A percentile compares a stretch with the other conserved stretches of the same genome.
phyloP scores from a whole-genome alignment of 2,329 filamentous ascomycete species.

The Sporothrix phasma region DNA sequence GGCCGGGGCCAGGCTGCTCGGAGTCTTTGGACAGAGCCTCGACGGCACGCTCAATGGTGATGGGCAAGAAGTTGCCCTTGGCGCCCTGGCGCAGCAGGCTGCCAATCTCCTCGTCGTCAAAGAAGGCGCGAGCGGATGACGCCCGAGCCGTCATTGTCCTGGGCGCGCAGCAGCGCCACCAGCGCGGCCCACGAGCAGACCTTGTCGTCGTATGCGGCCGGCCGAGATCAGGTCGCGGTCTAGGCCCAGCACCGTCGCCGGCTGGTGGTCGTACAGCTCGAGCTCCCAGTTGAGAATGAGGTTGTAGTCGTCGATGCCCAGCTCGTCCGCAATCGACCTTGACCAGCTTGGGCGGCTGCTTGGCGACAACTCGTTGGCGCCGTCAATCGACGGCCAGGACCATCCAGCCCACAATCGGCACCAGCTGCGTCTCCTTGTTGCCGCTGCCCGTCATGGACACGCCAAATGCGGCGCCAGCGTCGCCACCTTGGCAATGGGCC shows the following conservation, averaged over 20 bases:
- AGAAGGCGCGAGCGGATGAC: constrained; percentile 81
- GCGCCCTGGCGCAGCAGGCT: constrained; percentile 85
- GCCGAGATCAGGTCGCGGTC: constrained; percentile 93
- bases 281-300: constrained; percentile 93
- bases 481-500: constrained; percentile 85
- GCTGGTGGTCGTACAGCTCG: constrained; percentile 85
- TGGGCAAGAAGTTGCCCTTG: constrained; percentile 75
- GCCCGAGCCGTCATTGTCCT: constrained; percentile 46
- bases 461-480: constrained; percentile 88
- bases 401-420: constrained; percentile 86
- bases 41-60: constrained; percentile 69
- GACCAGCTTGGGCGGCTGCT: constrained; percentile 78
- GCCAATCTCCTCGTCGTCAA: constrained; percentile 95
- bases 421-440: constrained; percentile 88
- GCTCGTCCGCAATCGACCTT: constrained; percentile 67
- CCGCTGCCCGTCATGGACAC: constrained; percentile 55
- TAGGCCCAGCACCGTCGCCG: constrained; percentile 71
- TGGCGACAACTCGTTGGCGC: constrained; percentile 59
- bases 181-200: constrained; percentile 91
- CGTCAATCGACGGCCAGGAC: constrained; percentile 40
- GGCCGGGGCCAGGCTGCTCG: constrained; percentile 37
- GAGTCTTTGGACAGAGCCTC: constrained; percentile 47
- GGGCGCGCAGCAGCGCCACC: constrained; percentile 65
- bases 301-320: constrained; percentile 62
- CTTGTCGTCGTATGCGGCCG: constrained; percentile 92